These are phyloP conservation scores for Ampelomyces quisqualis DNA, from an alignment of 2,329 filamentous ascomycete species.

Conservation along the genomic window DNA sequence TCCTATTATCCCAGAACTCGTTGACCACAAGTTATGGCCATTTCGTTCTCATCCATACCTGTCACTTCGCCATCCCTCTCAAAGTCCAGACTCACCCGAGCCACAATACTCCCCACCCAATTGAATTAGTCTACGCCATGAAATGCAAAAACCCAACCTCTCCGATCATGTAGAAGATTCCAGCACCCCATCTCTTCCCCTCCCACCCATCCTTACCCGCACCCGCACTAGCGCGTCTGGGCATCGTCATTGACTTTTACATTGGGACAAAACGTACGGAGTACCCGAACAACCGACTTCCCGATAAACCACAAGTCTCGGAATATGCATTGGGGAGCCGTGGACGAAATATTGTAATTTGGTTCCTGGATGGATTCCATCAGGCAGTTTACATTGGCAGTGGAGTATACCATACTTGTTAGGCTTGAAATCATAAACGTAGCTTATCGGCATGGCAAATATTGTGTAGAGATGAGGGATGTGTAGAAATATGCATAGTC, in stretches of 20 bases:
- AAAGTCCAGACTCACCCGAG: no score
- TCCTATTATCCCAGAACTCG: no score
- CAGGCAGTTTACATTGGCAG: background rate
- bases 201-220: background rate
- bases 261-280: background rate
- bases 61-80: no score
- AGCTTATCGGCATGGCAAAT: no score
- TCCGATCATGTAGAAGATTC: background rate
- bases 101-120: no score
- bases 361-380: background rate
- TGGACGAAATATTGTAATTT: background rate
- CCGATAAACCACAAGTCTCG: background rate
- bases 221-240: conserved; percentile 5
- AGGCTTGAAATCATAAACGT: background rate
- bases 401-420: background rate
- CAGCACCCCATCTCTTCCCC: background rate
- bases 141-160: background rate
- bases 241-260: conserved; percentile 8
- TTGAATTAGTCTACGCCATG: no score
- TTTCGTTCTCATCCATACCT: no score
- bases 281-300: background rate
- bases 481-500: background rate
- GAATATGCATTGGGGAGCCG: conserved; percentile 2
- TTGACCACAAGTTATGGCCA: no score
- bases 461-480: no score